These are phyloP conservation scores for Arabidopsis arenosa DNA, from an alignment of 345 rosid genomes.

Conservation along the genomic window DNA sequence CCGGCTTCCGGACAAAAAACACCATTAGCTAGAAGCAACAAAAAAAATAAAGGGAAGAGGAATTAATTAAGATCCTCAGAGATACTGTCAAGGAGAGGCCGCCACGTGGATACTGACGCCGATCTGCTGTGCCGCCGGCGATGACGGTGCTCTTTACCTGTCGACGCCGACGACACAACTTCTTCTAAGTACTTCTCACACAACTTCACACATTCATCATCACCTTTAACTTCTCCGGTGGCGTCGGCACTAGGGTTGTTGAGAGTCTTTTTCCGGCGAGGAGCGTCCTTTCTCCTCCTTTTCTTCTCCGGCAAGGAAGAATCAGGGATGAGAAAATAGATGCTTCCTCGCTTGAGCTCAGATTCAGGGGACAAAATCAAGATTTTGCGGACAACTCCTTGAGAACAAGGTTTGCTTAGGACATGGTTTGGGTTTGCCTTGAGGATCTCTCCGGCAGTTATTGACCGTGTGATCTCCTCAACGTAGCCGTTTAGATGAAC, in stretches of 20 bases:
- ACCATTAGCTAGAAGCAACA: constrained; percentile 36
- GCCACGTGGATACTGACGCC: constrained; percentile 64
- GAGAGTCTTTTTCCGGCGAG: constrained; percentile 1
- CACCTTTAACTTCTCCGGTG: constrained; percentile 1
- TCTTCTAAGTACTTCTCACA: constrained; percentile 46
- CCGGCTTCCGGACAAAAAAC: constrained; percentile 44
- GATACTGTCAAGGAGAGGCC: constrained; percentile 79
- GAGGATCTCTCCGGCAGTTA: constrained; percentile 88
- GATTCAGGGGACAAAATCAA: constrained; percentile 85
- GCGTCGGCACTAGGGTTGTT: neutral
- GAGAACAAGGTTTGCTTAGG: constrained; percentile 84
- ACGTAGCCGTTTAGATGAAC: constrained; percentile 89
- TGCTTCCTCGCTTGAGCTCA: constrained; percentile 86
- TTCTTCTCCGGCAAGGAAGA: constrained; percentile 68
- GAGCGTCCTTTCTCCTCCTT: constrained; percentile 32
- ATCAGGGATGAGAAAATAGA: constrained; percentile 82
- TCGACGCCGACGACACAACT: constrained; percentile 16
- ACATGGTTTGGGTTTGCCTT: constrained; percentile 83
- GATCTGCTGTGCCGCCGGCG: constrained; percentile 62
- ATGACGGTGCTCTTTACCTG: constrained; percentile 50
- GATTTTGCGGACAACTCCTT: constrained; percentile 78
- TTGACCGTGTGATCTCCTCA: constrained; percentile 74
- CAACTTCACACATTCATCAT: constrained; percentile 33
- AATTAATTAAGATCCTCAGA: constrained; percentile 60
- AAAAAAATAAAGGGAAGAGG: neutral